Evolutionary conservation across 2,329 filamentous ascomycete species (phyloP), one percentile per base, ranked within the genome.

Genomic region (Fusarium sterilihyphosum): DNA sequence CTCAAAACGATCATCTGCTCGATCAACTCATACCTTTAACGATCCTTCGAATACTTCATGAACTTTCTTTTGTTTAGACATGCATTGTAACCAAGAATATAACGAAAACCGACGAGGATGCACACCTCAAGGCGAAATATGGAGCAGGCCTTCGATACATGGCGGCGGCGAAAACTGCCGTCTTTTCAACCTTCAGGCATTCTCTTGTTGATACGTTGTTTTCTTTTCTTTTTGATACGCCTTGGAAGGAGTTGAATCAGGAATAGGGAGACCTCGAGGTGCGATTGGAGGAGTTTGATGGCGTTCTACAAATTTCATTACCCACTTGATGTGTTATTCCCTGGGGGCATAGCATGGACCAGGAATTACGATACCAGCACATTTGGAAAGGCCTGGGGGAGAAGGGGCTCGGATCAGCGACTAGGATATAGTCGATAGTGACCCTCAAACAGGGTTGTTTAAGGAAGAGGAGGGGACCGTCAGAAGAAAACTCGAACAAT

Each of bases 291-390:
- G 77, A 79, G 77, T 79, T 79, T 65, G 49, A 70, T 52, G 77
- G 77, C 75, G 77, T 78, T 77, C 62, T 73, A 65, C 70, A 69
- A 69, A 69, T 65, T 67, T 67, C 69, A 72, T 74, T 62, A 65
- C 61, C 67, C 73, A 44, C 65, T 78, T 78, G 76, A 64, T 59
- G 57, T 66, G 66, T 68, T 62, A 44, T 78, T 76, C 76, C 74
- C 76, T 71, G 74, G 76, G 76, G 66, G 76, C 40, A 71, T 44
- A 74, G 74, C 65, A 66, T 67, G 44, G 61, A 44, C 69, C 71
- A 73, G 73, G 65, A 75, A 76, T 68, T 67, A 75, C 75, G 77
- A 78, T 78, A 78, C 77, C 77, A 78, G 73, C 65, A 76, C 68
- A 68, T 66, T 64, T 57, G 67, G 67, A 73, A 59, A 64, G 64